A percentile compares a stretch with the other conserved stretches of the same genome.
phyloP scores from a whole-genome alignment of 768 basidiomycete species.

The Termitomyces eurrhizus region DNA sequence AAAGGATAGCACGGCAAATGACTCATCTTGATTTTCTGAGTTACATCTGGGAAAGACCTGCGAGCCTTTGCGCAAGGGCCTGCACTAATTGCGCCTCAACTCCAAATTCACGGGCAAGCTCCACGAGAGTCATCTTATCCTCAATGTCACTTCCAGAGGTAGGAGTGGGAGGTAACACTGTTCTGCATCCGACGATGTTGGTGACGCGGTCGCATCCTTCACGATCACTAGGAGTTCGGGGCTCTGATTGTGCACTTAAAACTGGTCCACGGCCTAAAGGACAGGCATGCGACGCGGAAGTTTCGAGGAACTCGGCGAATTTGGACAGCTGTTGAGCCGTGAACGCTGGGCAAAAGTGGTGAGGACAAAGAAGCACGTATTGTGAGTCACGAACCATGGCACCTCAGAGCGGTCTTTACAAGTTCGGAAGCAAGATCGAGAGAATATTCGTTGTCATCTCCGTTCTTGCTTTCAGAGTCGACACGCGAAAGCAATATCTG shows the following conservation, averaged over 20 bases:
- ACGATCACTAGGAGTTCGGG: slow-evolving; percentile 23
- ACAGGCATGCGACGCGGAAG: slow-evolving; percentile 10
- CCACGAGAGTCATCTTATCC: slow-evolving; percentile 33
- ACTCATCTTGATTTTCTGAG: not conserved
- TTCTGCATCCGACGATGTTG: slow-evolving; percentile 8
- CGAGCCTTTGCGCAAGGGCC: slow-evolving; percentile 60
- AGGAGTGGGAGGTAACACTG: slow-evolving; percentile 9
- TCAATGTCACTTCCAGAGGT: slow-evolving; percentile 9
- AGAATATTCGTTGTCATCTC: slow-evolving; percentile 32
- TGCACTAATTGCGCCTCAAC: slow-evolving; percentile 64
- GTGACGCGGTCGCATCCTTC: slow-evolving; percentile 12
- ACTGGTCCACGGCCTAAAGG: slow-evolving; percentile 13
- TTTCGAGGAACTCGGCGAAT: slow-evolving; percentile 40
- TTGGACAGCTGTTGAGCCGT: slow-evolving; percentile 54
- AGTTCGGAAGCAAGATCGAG: slow-evolving; percentile 38
- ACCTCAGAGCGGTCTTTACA: slow-evolving; percentile 47
- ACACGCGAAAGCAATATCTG: slow-evolving; percentile 55
- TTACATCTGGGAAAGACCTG: slow-evolving; percentile 17
- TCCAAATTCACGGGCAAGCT: slow-evolving; percentile 74
- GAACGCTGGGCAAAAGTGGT: slow-evolving; percentile 42
- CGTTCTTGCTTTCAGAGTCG: slow-evolving; percentile 25
- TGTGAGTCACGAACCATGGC: slow-evolving; percentile 45
- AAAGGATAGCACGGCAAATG: slow-evolving; percentile 7
- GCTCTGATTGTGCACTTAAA: slow-evolving; percentile 16
- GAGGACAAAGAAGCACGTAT: not conserved